phyloP scores from a whole-genome alignment of 108 stramenopile species.

The Skeletonema costatum region DNA sequence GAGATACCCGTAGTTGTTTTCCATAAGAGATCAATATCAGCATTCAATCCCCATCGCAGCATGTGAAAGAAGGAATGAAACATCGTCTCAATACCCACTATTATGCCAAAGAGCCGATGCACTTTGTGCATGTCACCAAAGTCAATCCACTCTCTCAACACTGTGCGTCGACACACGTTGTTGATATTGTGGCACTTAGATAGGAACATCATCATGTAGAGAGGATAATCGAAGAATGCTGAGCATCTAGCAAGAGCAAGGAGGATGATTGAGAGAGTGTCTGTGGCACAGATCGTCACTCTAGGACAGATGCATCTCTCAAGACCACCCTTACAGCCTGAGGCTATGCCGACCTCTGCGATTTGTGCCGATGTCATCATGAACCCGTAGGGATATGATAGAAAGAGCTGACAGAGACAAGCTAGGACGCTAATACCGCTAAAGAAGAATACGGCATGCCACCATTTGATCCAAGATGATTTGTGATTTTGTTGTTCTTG shows the following conservation, averaged over 20 bases:
- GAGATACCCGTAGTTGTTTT: background rate
- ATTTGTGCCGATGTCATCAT: background rate
- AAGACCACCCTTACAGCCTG: slow-evolving; percentile 10
- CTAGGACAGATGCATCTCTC: slow-evolving; percentile 22
- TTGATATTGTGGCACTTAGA: slow-evolving; percentile 17
- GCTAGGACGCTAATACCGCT: background rate
- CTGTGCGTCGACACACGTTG: background rate
- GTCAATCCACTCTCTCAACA: background rate
- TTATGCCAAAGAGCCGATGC: slow-evolving; percentile 8
- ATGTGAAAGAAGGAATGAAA: slow-evolving; percentile 18
- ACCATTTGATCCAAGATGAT: background rate
- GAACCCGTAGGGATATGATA: slow-evolving; percentile 7
- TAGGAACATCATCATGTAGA: slow-evolving; percentile 29
- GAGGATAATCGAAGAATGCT: slow-evolving; percentile 30
- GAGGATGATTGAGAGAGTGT: slow-evolving; percentile 6
- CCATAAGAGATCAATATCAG: background rate
- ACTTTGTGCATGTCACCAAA: background rate
- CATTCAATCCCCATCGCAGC: slow-evolving; percentile 5
- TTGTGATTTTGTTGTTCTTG: background rate
- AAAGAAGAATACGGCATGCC: background rate
- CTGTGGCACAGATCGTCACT: slow-evolving; percentile 20
- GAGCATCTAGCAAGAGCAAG: slow-evolving; percentile 21
- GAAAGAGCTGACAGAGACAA: background rate
- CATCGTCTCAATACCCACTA: slow-evolving; percentile 15
- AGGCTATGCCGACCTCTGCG: background rate